Base-by-base conservation (phyloP, 345 rosid genomes). In the Arabidopsis suecica region DNA sequence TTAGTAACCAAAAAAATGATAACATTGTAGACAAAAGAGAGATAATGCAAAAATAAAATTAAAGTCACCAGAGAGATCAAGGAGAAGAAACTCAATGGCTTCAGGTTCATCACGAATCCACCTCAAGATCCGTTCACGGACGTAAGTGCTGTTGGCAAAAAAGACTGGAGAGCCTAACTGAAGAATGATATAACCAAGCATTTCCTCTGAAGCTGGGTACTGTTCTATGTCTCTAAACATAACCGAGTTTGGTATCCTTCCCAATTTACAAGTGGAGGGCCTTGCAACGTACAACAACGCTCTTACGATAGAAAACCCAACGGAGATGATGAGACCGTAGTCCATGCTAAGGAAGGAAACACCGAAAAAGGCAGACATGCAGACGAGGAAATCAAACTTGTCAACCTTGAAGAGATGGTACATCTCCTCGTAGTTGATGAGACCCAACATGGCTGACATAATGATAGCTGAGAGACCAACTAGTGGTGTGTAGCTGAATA, bases 381-480 rank as follows among this genome's bases (percentile, higher is more conserved):
- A 89, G 56, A 94, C 89, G 59, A 69, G 6, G 77, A 94, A 94
- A 55, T 94, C 98, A 69, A 88, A 82, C 78, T 88, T 91, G 79
- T 94, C 96, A 10, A 91, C 96, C 67, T 87, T 88, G 74, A 82
- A 86, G 28, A 94, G 84, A 59, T 77, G 90, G 48, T 81, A 79
- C 44, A 83, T 82, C 67, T 89, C 90, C 14, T 87, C 81, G 60
- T 87, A 93, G 40, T 89, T 64, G 51, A 93, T 87, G 25, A 93
- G 85, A 4, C 98, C 98, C 0, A 93, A 16, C 98, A 93, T 93
- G 18, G 97, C 98, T 1, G 94, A 83, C 89, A 87, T 91, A 53
- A 94, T 94, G 58, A 94, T 91, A 47, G 98, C 88, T 4, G 98
- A 89, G 10, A 94, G 85, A 41, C 89, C 96, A 32, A 94, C 98